Base-by-base conservation (phyloP, 768 basidiomycete genomes). In the Albatrellus ellisii region DNA sequence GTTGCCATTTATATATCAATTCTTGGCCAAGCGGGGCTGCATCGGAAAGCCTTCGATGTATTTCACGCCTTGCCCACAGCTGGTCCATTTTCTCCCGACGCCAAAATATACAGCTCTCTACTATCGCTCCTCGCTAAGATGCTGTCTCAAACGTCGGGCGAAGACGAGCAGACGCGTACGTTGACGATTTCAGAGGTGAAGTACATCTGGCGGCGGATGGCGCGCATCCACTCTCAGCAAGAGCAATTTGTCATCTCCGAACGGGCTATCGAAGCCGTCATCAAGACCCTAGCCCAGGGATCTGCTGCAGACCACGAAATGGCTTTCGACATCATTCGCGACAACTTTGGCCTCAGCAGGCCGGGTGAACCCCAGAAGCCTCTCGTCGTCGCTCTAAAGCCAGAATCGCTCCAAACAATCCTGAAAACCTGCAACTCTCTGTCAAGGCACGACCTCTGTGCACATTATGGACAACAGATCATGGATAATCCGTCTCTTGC, bases 21-120 rank as follows among this genome's bases (percentile, higher is more conserved):
- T 28, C 70, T 89, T 6, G 79, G 74, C 39, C 66, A 67, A 26
- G 68, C 73, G 6, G 69, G 70, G 11, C 59, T 69, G 8, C 70
- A 77, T 44, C 75, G 84, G 47, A 71, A 71, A 43, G 69, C 86
- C 12, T 83, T 85, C 49, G 82, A 87, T 46, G 73, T 88, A 37
- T 88, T 77, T 60, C 73, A 82, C 48, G 66, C 66, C 11, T 59
- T 89, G 56, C 75, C 78, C 42, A 53, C 66, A n/a, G 67, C 73
- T 3, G 83, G 82, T 6, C 72, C 70, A 3, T 53, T 77, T n/a
- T 64, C 74, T 0, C 73, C 85, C 4, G 65, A 78, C 49, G 65
- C 66, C 39, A 66, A 68, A 48, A 62, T 82, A 18, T 87, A 72
- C 56, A 73, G 79, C 6, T 70, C 72, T 36, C 72, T 89, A 62